Conservation (phyloP, 331 rosid genomes). For the Quercus tomentella region DNA sequence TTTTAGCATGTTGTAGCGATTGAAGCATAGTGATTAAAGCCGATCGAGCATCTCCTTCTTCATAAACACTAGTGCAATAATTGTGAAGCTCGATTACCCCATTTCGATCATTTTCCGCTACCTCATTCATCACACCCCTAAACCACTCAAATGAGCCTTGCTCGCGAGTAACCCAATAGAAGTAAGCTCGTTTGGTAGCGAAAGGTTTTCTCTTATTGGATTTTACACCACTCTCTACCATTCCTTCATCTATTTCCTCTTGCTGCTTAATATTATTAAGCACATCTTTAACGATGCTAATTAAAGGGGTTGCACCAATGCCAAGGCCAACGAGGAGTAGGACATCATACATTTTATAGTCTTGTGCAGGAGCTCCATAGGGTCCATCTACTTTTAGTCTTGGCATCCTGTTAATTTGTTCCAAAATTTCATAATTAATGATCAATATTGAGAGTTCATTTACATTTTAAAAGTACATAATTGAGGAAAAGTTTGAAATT, state of each 20-base stretch:
- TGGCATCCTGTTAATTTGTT: slow-evolving; percentile 58
- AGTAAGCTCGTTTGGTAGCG: slow-evolving; percentile 68
- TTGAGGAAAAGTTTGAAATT: too few relatives aligned
- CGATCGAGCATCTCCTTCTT: slow-evolving; percentile 89
- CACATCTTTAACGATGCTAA: slow-evolving; percentile 78
- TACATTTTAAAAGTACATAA: too few relatives aligned
- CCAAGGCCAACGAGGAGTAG: slow-evolving; percentile 88
- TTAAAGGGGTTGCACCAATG: slow-evolving; percentile 83
- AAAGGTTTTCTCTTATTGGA: slow-evolving; percentile 50
- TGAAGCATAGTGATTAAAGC: slow-evolving; percentile 90
- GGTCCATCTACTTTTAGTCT: slow-evolving; percentile 74
- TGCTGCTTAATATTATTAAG: slow-evolving; percentile 72
- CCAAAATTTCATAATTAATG: not conserved
- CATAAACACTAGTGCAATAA: slow-evolving; percentile 84
- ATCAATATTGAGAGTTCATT: not conserved
- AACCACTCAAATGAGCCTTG: slow-evolving; percentile 96
- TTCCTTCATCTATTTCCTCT: slow-evolving; percentile 50
- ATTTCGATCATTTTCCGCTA: slow-evolving; percentile 65
- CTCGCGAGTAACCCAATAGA: slow-evolving; percentile 92
- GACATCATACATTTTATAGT: slow-evolving; percentile 74
- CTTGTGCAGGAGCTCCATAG: slow-evolving; percentile 93
- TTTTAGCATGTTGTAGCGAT: slow-evolving; percentile 76
- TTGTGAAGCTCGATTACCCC: slow-evolving; percentile 72
- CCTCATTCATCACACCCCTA: slow-evolving; percentile 81
- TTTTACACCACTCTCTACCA: slow-evolving; percentile 22